Conservation (phyloP, 1,284 basidiomycete species). For the Trichosporon sp. region DNA sequence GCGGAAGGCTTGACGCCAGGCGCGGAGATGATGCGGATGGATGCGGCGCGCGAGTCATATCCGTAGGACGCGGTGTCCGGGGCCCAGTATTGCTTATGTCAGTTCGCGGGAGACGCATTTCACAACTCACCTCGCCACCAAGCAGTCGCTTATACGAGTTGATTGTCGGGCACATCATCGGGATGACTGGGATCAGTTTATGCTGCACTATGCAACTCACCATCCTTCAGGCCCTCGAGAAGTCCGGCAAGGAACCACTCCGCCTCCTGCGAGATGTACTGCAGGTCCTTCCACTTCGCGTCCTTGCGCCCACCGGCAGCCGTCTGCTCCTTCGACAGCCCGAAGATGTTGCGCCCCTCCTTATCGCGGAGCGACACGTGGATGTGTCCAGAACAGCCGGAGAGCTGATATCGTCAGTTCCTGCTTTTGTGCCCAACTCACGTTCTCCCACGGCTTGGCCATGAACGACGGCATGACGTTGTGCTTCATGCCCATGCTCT, state of each 20-base stretch:
- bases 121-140: slow-evolving; percentile 64
- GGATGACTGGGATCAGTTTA: slow-evolving; percentile 37
- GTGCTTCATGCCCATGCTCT: slow-evolving; percentile 83
- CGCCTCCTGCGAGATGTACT: slow-evolving; percentile 72
- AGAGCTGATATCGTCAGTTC: slow-evolving; percentile 56
- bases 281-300: slow-evolving; percentile 73
- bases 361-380: slow-evolving; percentile 78
- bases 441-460: slow-evolving; percentile 92
- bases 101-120: too few relatives aligned
- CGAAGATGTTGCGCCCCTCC: slow-evolving; percentile 72
- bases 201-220: slow-evolving; percentile 52
- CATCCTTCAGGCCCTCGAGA: slow-evolving; percentile 78
- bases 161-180: slow-evolving; percentile 75
- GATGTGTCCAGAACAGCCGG: slow-evolving; percentile 86
- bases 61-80: slow-evolving; percentile 83
- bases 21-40: slow-evolving; percentile 83
- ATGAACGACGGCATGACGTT: slow-evolving; percentile 92
- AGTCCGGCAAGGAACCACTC: slow-evolving; percentile 92
- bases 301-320: slow-evolving; percentile 59
- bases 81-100: slow-evolving; percentile 69
- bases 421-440: slow-evolving; percentile 48
- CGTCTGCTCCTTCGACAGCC: slow-evolving; percentile 54
- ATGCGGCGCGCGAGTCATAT: slow-evolving; percentile 88
- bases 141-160: slow-evolving; percentile 97
- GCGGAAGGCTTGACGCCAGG: slow-evolving; percentile 73